Conservation (phyloP, 2,329 filamentous ascomycete species). For the Furcasterigmium furcatum region DNA sequence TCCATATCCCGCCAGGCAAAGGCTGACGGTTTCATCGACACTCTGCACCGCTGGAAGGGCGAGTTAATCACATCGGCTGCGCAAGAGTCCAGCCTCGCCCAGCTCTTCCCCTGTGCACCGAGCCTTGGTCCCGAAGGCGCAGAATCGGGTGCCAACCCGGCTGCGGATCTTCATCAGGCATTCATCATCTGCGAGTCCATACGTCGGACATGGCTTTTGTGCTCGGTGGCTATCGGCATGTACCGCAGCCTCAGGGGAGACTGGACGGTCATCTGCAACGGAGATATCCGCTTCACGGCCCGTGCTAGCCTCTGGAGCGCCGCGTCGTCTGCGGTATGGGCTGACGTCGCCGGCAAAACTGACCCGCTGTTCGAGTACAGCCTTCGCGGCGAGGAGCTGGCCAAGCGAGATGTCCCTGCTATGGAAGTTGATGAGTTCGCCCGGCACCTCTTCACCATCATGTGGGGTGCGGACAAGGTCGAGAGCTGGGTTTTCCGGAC, state of each 20-base stretch:
- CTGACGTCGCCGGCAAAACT: neutral
- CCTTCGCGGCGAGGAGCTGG: conserved; percentile 1
- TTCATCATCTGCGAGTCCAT: conserved; percentile 10
- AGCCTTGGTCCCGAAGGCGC: neutral
- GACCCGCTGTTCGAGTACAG: conserved; percentile 7
- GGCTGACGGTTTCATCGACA: conserved; percentile 5
- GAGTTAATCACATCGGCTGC: conserved; percentile 5
- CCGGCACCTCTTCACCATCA: conserved; percentile 5
- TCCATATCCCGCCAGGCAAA: conserved; percentile 7
- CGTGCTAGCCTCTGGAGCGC: conserved; percentile 8
- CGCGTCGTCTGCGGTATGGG: conserved; percentile 6
- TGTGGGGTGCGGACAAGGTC: conserved; percentile 11
- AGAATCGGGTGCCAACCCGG: neutral
- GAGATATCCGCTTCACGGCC: conserved; percentile 7
- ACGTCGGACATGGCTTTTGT: conserved; percentile 7
- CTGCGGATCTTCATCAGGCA: conserved; percentile 2
- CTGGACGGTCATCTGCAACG: conserved; percentile 2
- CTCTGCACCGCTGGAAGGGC: conserved; percentile 4
- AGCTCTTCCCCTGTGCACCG: neutral
- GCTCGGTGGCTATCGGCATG: conserved; percentile 6
- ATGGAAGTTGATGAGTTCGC: conserved; percentile 10
- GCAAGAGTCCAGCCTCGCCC: conserved; percentile 3
- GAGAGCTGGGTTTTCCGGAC: conserved; percentile 9
- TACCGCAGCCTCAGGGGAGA: conserved; percentile 6
- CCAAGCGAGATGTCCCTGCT: conserved; percentile 6